These are phyloP conservation scores for Hanseniaspora nectarophila DNA, from an alignment of 805 yeast species.

Conservation along the genomic window DNA sequence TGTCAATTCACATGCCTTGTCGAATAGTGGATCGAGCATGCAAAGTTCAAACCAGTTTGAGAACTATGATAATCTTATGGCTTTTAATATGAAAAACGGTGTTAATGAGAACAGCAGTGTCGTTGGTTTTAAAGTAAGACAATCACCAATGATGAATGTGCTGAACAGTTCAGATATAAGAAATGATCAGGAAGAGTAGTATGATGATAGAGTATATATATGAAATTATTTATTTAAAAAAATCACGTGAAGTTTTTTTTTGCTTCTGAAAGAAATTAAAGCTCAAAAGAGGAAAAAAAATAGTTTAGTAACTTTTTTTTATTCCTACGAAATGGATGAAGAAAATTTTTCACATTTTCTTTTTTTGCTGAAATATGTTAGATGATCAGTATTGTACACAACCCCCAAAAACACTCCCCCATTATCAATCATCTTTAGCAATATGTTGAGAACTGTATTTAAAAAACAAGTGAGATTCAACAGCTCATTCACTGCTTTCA, in stretches of 20 bases:
- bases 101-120: background rate
- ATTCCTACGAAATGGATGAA: too few species aligned
- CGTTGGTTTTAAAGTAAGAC: background rate
- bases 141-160: background rate
- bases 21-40: too few species aligned
- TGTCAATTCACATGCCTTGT: background rate
- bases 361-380: too few species aligned
- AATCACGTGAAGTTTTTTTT: too few species aligned
- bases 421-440: too few species aligned
- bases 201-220: too few species aligned
- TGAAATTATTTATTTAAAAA: too few species aligned
- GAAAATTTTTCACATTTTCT: too few species aligned
- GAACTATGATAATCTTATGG: background rate
- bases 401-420: background rate
- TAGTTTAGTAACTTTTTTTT: too few species aligned
- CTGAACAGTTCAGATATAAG: background rate
- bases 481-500: background rate
- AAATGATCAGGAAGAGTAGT: background rate
- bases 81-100: background rate
- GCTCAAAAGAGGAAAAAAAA: too few species aligned
- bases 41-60: slow-evolving; percentile 1
- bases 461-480: background rate
- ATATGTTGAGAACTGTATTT: background rate
- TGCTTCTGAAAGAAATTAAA: too few species aligned
- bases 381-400: too few species aligned